Evolutionary conservation across 139 green algal genomes (phyloP).

Genomic region (Coccomyxa sp.): DNA sequence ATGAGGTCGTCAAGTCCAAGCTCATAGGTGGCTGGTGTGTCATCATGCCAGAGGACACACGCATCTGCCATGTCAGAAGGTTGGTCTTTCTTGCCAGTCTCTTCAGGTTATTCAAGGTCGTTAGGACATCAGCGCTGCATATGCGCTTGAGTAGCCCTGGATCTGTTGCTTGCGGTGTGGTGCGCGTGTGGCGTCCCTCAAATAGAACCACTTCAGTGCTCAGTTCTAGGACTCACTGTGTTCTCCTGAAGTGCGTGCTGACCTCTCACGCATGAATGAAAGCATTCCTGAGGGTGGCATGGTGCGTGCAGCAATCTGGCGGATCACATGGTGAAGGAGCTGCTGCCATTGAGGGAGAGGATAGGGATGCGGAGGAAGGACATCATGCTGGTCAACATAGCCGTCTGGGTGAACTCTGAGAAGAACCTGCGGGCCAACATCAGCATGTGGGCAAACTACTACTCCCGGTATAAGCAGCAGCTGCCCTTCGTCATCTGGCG

Average conservation of each 20-base stretch:
- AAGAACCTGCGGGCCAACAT: not conserved
- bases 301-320: not conserved
- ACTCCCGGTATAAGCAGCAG: not conserved
- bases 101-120: too few relatives aligned
- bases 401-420: not conserved
- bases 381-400: not conserved
- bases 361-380: not conserved
- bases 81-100: not conserved
- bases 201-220: too few relatives aligned
- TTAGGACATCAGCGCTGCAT: too few relatives aligned
- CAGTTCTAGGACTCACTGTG: too few relatives aligned
- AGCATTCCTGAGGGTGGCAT: not conserved
- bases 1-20: not conserved
- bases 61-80: conserved; percentile 14
- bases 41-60: not conserved
- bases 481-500: conserved; percentile 15
- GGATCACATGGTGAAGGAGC: not conserved
- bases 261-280: not conserved
- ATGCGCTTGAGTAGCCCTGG: too few relatives aligned
- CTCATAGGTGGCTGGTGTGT: conserved; percentile 2
- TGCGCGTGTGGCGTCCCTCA: too few relatives aligned
- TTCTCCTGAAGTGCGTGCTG: too few relatives aligned
- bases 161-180: too few relatives aligned
- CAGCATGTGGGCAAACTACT: conserved; percentile 5
- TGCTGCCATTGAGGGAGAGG: not conserved